phyloP scores from a whole-genome alignment of 225 moss, liverwort and hornwort species.

The Asterella californica region DNA sequence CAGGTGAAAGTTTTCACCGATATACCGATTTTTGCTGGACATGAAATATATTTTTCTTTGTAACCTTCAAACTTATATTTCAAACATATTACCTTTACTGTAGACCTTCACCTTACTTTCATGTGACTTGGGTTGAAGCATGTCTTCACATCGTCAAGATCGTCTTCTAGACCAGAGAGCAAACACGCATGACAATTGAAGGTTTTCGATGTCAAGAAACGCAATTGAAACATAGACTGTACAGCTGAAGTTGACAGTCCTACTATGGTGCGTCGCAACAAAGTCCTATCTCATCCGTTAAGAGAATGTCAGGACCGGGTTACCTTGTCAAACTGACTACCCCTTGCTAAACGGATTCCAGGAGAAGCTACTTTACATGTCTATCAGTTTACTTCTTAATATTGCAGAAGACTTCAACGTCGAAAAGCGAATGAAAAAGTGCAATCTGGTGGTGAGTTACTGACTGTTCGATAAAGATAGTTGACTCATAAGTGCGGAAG shows the following conservation, averaged over 20 bases:
- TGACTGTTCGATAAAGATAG: background rate
- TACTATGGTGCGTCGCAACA: background rate
- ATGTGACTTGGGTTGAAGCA: background rate
- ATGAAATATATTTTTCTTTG: background rate
- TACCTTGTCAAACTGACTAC: background rate
- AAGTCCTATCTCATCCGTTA: background rate
- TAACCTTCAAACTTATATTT: too few relatives aligned
- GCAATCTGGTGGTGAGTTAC: constrained; percentile 43
- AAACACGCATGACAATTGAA: background rate
- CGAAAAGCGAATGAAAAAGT: constrained; percentile 54
- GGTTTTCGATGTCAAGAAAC: too few relatives aligned
- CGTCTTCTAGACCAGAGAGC: background rate
- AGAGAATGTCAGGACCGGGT: background rate
- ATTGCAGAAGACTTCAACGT: constrained; percentile 53
- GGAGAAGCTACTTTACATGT: constrained; percentile 53
- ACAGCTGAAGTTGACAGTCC: background rate
- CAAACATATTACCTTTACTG: too few relatives aligned
- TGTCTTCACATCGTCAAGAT: background rate
- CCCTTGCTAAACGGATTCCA: constrained; percentile 15
- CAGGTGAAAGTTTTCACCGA: constrained; percentile 19
- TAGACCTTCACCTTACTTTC: background rate
- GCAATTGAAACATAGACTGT: background rate
- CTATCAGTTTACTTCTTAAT: constrained; percentile 46
- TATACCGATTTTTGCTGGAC: background rate
- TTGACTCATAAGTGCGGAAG: background rate